Base-by-base conservation (phyloP, 1,139 yeast genomes). In the Zygoascus hellenicus region DNA sequence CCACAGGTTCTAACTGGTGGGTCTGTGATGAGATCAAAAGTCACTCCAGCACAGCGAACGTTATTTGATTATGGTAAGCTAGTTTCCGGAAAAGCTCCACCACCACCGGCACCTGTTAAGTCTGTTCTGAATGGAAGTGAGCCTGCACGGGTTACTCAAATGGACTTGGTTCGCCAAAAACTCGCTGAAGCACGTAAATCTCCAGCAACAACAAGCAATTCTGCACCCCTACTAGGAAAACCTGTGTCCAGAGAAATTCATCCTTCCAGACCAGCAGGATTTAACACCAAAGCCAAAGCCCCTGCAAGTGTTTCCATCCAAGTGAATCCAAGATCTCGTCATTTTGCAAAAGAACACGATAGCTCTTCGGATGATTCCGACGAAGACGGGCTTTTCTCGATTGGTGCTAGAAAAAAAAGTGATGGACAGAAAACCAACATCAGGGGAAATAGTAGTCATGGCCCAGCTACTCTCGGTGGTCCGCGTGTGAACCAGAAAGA, bases 221-320 rank as follows among this genome's bases (percentile, higher is more conserved):
- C 50, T 10, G 47, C 48, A 19, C 26, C 45, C 1, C 38, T 31
- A 16, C 48, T 37, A 16, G 41, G 45, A n/a, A 33, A 34, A 4
- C 43, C 43, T 7, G 37, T 28, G 26, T 17, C 40, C 17, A 26
- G 34, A 22, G 45, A 37, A 15, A 33, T 68, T 53, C 83, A 67
- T 42, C 84, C 96, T 2, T 77, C 96, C 1, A 72, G 96, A 45
- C 86, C 90, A 0, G 79, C 95, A 1, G 97, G 96, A 0, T 90
- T 88, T 65, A 85, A 88, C 59, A 58, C 70, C 36, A 49, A 61
- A 41, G 31, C 43, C 10, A 35, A 43, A 26, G 28, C 41, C 6
- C 36, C 38, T 13, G 22, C 31, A 16, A 10, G 28, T 22, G 14
- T 15, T 30, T 10, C 38, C 7, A 17, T 19, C 9, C 22, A 43